phyloP scores from a whole-genome alignment of 768 basidiomycete genomes.

The Suillus tomentosus region DNA sequence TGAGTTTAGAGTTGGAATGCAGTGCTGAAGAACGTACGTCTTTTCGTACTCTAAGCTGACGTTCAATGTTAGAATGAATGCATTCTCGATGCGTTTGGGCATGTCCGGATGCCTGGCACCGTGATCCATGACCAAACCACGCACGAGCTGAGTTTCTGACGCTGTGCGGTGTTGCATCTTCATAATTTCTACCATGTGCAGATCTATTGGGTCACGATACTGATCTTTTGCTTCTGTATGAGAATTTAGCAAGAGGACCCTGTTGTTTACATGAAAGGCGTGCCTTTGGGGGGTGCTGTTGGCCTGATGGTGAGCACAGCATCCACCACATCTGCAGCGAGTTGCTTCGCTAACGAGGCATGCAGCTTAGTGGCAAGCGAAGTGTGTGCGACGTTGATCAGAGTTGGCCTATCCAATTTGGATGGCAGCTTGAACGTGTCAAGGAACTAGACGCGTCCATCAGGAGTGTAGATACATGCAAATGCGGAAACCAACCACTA shows the following conservation, averaged over 20 bases:
- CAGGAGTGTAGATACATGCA: conserved; percentile 20
- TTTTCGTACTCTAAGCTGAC: conserved; percentile 99
- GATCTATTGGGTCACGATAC: conserved; percentile 88
- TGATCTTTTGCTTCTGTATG: conserved; percentile 59
- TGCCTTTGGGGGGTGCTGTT: conserved; percentile 61
- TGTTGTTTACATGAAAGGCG: conserved; percentile 24
- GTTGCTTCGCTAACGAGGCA: conserved; percentile 75
- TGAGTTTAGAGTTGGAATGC: conserved; percentile 23
- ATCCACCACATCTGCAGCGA: conserved; percentile 93
- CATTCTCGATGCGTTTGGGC: conserved; percentile 98
- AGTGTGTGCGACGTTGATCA: conserved; percentile 94
- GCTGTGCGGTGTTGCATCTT: conserved; percentile 99
- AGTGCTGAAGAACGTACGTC: conserved; percentile 67
- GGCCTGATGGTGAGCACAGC: conserved; percentile 89
- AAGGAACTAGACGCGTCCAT: conserved; percentile 67
- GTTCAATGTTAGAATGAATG: conserved; percentile 92
- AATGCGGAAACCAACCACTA: conserved; percentile 59
- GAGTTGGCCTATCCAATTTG: conserved; percentile 83
- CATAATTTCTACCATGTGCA: conserved; percentile 99
- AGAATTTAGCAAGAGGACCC: conserved; percentile 32
- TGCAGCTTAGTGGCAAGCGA: conserved; percentile 94
- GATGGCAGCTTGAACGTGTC: conserved; percentile 82
- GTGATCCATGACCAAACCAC: conserved; percentile 95
- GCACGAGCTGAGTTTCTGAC: conserved; percentile 93
- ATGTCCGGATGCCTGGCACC: conserved; percentile 98